phyloP scores from a whole-genome alignment of 345 rosid genomes.

The Eucalyptus erythrocorys region DNA sequence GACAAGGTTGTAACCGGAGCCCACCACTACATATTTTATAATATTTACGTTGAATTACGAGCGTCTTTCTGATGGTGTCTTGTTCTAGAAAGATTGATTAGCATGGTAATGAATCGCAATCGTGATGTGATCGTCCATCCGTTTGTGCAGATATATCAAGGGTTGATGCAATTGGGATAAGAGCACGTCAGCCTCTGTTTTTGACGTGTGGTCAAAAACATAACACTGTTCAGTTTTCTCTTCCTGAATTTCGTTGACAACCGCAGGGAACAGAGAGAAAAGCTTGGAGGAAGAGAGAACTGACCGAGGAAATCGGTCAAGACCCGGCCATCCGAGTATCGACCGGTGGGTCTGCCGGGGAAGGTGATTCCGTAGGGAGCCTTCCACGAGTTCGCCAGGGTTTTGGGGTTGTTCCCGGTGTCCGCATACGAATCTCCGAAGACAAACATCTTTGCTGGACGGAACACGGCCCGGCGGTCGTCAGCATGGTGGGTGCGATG shows the following conservation, averaged over 20 bases:
- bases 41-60: background rate
- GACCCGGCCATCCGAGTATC: slow-evolving; percentile 53
- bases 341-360: slow-evolving; percentile 57
- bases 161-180: background rate
- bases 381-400: slow-evolving; percentile 29
- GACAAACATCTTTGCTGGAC: slow-evolving; percentile 42
- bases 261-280: background rate
- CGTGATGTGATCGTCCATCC: background rate
- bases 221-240: background rate
- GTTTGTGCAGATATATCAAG: background rate
- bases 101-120: background rate
- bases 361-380: slow-evolving; percentile 46
- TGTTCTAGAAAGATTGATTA: background rate
- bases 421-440: slow-evolving; percentile 72
- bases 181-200: background rate
- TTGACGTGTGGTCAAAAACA: background rate
- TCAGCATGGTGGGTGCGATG: background rate
- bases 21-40: background rate
- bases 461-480: background rate
- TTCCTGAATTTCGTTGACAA: background rate
- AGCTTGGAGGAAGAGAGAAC: background rate
- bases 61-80: background rate
- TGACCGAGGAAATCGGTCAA: slow-evolving; percentile 42
- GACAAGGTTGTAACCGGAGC: background rate
- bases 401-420: slow-evolving; percentile 37